These are phyloP conservation scores for Globisporangium nodosum DNA, from an alignment of 352 stramenopile species.

Conservation along the genomic window DNA sequence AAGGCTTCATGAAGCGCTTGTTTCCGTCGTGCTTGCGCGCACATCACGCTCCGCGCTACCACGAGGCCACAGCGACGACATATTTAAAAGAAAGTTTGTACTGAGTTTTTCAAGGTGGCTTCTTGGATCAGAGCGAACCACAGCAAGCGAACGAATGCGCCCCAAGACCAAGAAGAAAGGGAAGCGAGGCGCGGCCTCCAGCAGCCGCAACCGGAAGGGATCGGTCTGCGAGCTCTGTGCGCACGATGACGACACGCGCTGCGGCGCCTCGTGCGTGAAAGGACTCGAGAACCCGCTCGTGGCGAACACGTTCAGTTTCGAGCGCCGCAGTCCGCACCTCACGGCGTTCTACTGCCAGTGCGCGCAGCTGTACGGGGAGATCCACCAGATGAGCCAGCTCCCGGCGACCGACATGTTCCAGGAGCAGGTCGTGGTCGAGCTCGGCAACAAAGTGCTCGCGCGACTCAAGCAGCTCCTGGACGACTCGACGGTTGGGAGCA, in stretches of 20 bases:
- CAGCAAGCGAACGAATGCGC: background rate
- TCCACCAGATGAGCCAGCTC: slow-evolving; percentile 24
- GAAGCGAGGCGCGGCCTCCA: slow-evolving; percentile 2
- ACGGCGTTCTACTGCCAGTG: slow-evolving; percentile 33
- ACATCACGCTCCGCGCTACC: too few relatives aligned
- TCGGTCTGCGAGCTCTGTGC: slow-evolving; percentile 11
- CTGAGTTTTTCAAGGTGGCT: background rate
- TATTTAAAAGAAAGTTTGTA: background rate
- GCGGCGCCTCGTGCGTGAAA: slow-evolving; percentile 7
- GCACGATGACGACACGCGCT: slow-evolving; percentile 11
- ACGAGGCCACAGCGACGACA: too few relatives aligned
- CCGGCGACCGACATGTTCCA: slow-evolving; percentile 21
- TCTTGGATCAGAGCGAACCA: too few relatives aligned
- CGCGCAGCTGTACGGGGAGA: slow-evolving; percentile 33
- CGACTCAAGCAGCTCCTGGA: slow-evolving; percentile 17
- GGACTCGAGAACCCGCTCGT: slow-evolving; percentile 11
- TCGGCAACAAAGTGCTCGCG: slow-evolving; percentile 24
- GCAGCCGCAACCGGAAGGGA: slow-evolving; percentile 2
- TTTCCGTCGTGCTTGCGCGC: too few relatives aligned
- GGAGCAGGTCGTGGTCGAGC: slow-evolving; percentile 22
- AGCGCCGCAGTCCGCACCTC: slow-evolving; percentile 15
- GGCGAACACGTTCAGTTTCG: slow-evolving; percentile 10
- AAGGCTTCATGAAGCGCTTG: background rate
- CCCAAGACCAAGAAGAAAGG: slow-evolving; percentile 7
- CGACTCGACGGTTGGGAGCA: background rate